phyloP scores from a whole-genome alignment of 2,329 filamentous ascomycete species.

The Verruconis gallopava region DNA sequence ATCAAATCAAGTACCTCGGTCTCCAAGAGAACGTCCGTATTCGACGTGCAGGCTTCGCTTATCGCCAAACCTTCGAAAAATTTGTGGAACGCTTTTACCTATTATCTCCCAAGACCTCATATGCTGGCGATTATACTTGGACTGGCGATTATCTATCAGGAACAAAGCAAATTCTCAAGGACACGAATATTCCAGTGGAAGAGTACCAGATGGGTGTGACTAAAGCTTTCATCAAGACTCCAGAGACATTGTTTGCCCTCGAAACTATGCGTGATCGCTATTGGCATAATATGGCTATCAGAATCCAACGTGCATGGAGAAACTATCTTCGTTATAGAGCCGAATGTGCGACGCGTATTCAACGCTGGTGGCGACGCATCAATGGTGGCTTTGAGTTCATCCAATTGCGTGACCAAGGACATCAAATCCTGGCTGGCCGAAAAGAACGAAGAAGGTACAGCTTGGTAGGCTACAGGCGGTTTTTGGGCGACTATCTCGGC shows the following conservation, averaged over 20 bases:
- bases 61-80: conserved; percentile 93
- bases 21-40: conserved; percentile 99
- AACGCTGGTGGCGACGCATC: conserved; percentile 90
- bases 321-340: conserved; percentile 87
- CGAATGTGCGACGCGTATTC: conserved; percentile 87
- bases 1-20: conserved; percentile 98
- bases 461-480: conserved; percentile 79
- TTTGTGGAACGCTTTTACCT: conserved; percentile 97
- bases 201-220: conserved; percentile 96
- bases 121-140: conserved; percentile 96
- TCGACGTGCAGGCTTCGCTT: conserved; percentile 88
- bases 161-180: conserved; percentile 84
- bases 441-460: conserved; percentile 90
- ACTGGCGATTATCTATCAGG: conserved; percentile 76
- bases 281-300: conserved; percentile 98
- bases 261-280: conserved; percentile 97
- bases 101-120: conserved; percentile 84
- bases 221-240: conserved; percentile 96
- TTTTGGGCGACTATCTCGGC: conserved; percentile 89
- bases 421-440: conserved; percentile 64
- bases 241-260: conserved; percentile 88
- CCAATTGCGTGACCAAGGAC: conserved; percentile 76
- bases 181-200: conserved; percentile 87
- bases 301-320: conserved; percentile 94
- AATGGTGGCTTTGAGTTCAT: conserved; percentile 81